A percentile compares a stretch with the other conserved stretches of the same genome.
These are phyloP conservation scores for Sarocladium oryzae DNA, from an alignment of 2,329 filamentous ascomycete genomes.

Conservation along the genomic window DNA sequence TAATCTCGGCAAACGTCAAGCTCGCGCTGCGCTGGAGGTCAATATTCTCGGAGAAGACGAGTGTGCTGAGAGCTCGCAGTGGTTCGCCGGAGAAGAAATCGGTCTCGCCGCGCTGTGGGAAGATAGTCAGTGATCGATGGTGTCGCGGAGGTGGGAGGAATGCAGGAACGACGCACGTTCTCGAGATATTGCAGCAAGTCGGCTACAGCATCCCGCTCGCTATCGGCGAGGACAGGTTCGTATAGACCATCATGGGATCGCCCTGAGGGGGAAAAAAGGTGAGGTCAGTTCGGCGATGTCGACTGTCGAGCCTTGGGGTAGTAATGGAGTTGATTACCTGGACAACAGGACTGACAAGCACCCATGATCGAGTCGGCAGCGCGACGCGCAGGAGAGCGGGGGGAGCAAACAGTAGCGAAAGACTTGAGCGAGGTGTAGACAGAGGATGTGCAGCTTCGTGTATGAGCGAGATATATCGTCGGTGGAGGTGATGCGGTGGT, in stretches of 20 bases:
- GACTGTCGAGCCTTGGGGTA: constrained; percentile 10
- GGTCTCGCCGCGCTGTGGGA: constrained; percentile 75
- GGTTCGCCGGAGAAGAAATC: constrained; percentile 98
- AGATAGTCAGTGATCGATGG: not conserved
- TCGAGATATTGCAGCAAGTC: constrained; percentile 94
- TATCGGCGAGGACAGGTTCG: constrained; percentile 85
- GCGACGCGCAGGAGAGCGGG: not conserved
- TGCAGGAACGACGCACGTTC: constrained; percentile 62
- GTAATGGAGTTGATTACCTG: not conserved
- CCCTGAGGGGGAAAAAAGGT: constrained; percentile 40
- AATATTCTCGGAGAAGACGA: constrained; percentile 98
- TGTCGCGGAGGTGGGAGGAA: constrained; percentile 5
- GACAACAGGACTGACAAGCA: constrained; percentile 9
- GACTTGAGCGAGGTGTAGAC: not conserved
- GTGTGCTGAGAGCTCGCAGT: constrained; percentile 83
- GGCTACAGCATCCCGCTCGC: constrained; percentile 92
- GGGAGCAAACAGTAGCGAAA: not conserved
- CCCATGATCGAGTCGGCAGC: constrained; percentile 7
- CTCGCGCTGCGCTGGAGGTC: constrained; percentile 96
- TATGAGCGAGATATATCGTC: not conserved
- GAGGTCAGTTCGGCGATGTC: constrained; percentile 21
- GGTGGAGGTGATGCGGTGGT: not conserved
- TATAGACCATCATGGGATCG: constrained; percentile 76
- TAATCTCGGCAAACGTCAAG: constrained; percentile 97
- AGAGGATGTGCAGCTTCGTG: not conserved